These are phyloP conservation scores for Cymbidium sinense DNA, from an alignment of 106 monocot species.

Conservation along the genomic window DNA sequence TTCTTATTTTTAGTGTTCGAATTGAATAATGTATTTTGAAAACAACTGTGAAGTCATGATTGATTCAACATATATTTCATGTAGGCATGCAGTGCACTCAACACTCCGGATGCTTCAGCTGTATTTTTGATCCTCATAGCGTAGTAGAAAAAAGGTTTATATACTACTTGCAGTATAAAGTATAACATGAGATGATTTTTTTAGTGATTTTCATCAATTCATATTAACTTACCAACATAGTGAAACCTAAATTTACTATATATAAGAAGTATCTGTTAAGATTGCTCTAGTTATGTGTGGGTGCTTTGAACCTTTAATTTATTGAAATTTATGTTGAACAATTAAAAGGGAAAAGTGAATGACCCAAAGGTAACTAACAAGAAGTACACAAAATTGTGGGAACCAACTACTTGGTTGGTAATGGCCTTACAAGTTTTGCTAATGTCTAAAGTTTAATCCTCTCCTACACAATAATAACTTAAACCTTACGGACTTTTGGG, in stretches of 20 bases:
- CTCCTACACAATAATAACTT: no score
- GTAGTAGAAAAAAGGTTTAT: background rate
- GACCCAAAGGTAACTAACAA: background rate
- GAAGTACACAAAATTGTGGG: no score
- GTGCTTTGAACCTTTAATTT: background rate
- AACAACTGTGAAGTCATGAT: no score
- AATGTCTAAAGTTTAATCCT: no score
- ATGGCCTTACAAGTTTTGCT: no score
- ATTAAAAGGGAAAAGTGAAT: background rate
- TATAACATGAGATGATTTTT: background rate
- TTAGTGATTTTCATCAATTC: background rate
- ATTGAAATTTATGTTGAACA: background rate
- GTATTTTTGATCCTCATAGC: background rate
- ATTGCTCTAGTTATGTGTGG: background rate
- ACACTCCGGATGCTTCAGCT: background rate
- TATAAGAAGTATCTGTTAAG: background rate
- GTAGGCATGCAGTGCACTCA: background rate
- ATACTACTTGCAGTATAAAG: background rate
- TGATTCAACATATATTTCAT: no score
- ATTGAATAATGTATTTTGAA: no score
- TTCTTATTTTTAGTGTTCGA: no score
- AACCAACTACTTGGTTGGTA: no score
- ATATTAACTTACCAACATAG: background rate
- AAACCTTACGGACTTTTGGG: no score
- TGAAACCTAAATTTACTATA: background rate